phyloP scores from a whole-genome alignment of 2,329 filamentous ascomycete genomes.

The Cordyceps militaris region DNA sequence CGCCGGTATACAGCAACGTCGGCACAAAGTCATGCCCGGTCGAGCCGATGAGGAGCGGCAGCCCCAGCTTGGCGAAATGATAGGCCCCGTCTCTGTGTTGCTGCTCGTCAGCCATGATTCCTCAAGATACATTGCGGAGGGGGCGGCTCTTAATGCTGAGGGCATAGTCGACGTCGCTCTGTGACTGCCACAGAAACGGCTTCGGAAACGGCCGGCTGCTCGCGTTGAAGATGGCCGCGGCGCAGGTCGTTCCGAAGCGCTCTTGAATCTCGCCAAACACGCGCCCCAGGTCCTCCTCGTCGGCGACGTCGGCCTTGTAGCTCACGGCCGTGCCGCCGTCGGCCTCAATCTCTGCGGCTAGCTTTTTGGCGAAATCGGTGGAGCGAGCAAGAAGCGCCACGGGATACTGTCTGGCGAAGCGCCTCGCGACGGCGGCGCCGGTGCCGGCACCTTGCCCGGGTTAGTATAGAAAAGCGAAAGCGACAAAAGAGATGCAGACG shows the following conservation, averaged over 20 bases:
- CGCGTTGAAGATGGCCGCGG: slow-evolving; percentile 13
- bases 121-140: too few species aligned
- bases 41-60: slow-evolving; percentile 7
- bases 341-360: slow-evolving; percentile 9
- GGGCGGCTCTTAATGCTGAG: not conserved
- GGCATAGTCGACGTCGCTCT: not conserved
- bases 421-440: slow-evolving; percentile 6
- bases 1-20: slow-evolving; percentile 11
- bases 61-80: slow-evolving; percentile 3
- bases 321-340: slow-evolving; percentile 8
- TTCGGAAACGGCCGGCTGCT: slow-evolving; percentile 13
- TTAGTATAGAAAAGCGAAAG: not conserved
- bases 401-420: slow-evolving; percentile 11
- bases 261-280: slow-evolving; percentile 1
- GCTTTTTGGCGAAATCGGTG: not conserved
- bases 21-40: not conserved
- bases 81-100: slow-evolving; percentile 3
- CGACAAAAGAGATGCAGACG: not conserved
- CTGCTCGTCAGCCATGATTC: not conserved
- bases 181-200: slow-evolving; percentile 12
- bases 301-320: slow-evolving; percentile 7
- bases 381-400: slow-evolving; percentile 10
- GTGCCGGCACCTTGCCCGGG: slow-evolving; percentile 4
- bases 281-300: not conserved
- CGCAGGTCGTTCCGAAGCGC: slow-evolving; percentile 1